These are phyloP conservation scores for Magnolia officinalis DNA, from an alignment of 164 flowering plant genomes.

Conservation along the genomic window DNA sequence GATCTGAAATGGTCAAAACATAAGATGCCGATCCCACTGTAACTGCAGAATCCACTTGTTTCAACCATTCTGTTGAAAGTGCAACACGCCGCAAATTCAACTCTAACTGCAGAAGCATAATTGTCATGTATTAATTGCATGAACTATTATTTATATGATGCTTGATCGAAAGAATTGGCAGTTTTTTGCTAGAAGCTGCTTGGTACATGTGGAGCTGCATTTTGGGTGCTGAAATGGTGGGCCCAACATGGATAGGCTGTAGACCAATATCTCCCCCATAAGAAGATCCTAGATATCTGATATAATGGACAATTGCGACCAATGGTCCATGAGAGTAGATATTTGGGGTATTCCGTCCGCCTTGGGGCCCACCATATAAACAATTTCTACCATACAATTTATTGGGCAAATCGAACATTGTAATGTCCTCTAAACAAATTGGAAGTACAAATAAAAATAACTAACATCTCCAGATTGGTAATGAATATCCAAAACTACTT, in stretches of 20 bases:
- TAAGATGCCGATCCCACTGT: conserved; percentile 76
- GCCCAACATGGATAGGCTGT: background rate
- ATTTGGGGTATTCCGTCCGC: no score
- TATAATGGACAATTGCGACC: no score
- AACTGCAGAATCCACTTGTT: conserved; percentile 59
- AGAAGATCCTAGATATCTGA: no score
- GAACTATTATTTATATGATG: background rate
- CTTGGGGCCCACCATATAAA: no score
- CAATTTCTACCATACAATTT: no score
- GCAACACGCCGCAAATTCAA: conserved; percentile 65
- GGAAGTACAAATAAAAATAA: no score
- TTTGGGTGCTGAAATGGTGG: background rate
- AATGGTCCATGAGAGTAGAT: no score
- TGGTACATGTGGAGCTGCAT: background rate
- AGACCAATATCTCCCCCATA: background rate
- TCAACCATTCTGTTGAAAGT: conserved; percentile 80
- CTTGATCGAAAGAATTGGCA: background rate
- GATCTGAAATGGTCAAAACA: conserved; percentile 40
- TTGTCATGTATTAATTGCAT: conserved; percentile 10
- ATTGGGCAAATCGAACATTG: no score
- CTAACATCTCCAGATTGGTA: background rate
- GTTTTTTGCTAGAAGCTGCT: background rate
- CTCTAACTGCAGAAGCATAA: conserved; percentile 62
- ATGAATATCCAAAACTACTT: conserved; percentile 17
- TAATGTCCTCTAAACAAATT: no score